Evolutionary conservation across 1,284 basidiomycete species (phyloP).

Genomic region (Boletus semigastroideus): DNA sequence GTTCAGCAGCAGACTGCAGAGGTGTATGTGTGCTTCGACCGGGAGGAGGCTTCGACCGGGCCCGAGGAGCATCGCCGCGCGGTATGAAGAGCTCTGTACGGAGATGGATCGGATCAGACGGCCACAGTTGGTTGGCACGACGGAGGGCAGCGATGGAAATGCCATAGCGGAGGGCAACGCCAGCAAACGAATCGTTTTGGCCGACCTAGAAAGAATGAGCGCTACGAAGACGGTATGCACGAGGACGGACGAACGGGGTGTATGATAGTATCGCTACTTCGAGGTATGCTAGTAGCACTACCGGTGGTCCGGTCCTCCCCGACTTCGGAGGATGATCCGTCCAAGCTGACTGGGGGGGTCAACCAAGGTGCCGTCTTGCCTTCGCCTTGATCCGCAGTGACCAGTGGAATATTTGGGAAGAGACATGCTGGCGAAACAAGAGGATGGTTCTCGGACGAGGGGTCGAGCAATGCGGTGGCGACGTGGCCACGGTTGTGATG

Average conservation of each 20-base stretch:
- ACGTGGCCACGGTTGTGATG: neutral
- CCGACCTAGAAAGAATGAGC: constrained; percentile 48
- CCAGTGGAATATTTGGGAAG: neutral
- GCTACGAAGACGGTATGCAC: neutral
- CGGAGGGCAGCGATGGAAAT: constrained; percentile 81
- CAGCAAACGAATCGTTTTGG: constrained; percentile 75
- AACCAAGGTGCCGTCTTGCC: constrained; percentile 7
- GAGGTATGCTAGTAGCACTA: neutral
- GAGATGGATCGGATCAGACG: constrained; percentile 85
- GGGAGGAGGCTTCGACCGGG: constrained; percentile 1
- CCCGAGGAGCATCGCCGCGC: constrained; percentile 7
- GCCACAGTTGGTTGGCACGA: constrained; percentile 86
- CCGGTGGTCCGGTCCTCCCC: neutral
- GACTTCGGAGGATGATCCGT: neutral
- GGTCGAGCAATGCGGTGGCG: neutral
- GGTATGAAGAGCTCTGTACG: constrained; percentile 83
- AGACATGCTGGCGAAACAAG: constrained; percentile 13
- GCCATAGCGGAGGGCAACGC: constrained; percentile 85
- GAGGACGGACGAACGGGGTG: constrained; percentile 22
- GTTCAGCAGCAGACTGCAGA: neutral
- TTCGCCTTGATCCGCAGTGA: neutral
- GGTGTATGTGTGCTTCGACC: neutral
- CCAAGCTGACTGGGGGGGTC: neutral
- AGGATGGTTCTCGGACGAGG: constrained; percentile 17
- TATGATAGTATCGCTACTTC: constrained; percentile 1